phyloP scores from a whole-genome alignment of 768 basidiomycete genomes.

The Hydnum rufescens region DNA sequence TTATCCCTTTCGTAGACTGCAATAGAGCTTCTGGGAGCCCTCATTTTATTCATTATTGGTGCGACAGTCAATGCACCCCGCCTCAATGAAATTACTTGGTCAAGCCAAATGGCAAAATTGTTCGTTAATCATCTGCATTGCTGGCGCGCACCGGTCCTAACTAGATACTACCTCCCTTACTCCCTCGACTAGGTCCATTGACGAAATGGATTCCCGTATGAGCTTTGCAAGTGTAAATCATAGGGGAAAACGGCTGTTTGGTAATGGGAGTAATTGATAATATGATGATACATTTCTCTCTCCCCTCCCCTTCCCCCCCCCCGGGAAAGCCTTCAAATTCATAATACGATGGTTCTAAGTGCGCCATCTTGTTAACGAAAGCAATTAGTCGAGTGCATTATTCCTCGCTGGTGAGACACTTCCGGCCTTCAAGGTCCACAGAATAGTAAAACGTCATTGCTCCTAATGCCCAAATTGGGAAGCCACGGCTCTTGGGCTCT shows the following conservation, averaged over 20 bases:
- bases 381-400: too few species aligned
- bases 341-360: too few species aligned
- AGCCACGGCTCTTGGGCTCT: too few species aligned
- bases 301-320: too few species aligned
- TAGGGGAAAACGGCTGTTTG: constrained; percentile 26
- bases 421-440: too few species aligned
- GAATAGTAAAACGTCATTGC: too few species aligned
- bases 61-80: constrained; percentile 47
- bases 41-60: constrained; percentile 51
- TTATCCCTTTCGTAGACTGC: not conserved
- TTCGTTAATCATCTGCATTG: constrained; percentile 15
- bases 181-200: constrained; percentile 32
- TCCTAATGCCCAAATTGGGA: too few species aligned
- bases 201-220: constrained; percentile 52
- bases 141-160: not conserved
- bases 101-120: constrained; percentile 74
- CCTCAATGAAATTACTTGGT: constrained; percentile 71
- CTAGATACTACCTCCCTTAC: constrained; percentile 1
- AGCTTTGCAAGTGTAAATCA: constrained; percentile 45
- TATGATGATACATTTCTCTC: too few species aligned
- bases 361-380: too few species aligned
- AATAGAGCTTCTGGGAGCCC: constrained; percentile 40
- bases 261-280: too few species aligned
- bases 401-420: too few species aligned
- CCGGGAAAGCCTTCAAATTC: too few species aligned